Evolutionary conservation across 1,284 basidiomycete genomes (phyloP).

Genomic region (Veloporphyrellus conicus): DNA sequence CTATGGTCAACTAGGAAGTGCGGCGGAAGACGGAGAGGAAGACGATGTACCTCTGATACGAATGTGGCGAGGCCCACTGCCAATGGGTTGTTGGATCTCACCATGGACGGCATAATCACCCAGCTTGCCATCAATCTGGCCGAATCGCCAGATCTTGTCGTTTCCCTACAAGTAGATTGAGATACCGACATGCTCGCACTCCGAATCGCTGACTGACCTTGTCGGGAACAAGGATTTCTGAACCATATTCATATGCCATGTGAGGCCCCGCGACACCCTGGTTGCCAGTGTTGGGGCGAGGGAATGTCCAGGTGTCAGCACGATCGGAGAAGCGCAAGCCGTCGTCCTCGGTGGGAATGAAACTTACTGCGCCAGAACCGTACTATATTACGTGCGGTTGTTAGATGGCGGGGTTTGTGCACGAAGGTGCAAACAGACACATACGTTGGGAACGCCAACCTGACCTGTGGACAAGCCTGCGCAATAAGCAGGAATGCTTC

Average conservation of each 20-base stretch:
- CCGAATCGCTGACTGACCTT: conserved; percentile 51
- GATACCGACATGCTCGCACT: too few species aligned
- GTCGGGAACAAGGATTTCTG: conserved; percentile 61
- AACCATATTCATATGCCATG: conserved; percentile 51
- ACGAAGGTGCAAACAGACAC: not conserved
- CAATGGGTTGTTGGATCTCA: conserved; percentile 55
- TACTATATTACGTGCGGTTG: conserved; percentile 44
- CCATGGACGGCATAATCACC: conserved; percentile 55
- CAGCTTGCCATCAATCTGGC: conserved; percentile 32
- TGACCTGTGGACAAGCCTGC: too few species aligned
- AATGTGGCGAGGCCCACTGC: conserved; percentile 51
- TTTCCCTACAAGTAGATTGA: conserved; percentile 42
- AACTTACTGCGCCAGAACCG: conserved; percentile 49
- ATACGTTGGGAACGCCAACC: too few species aligned
- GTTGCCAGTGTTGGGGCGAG: conserved; percentile 34
- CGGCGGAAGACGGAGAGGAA: not conserved
- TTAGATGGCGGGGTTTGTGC: not conserved
- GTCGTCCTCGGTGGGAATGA: conserved; percentile 46
- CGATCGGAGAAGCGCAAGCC: conserved; percentile 40
- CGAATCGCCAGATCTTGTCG: conserved; percentile 63
- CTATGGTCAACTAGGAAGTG: conserved; percentile 2
- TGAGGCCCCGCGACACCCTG: conserved; percentile 55
- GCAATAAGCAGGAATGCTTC: too few species aligned
- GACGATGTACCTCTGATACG: conserved; percentile 12
- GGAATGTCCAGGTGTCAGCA: conserved; percentile 51